Evolutionary conservation across 768 basidiomycete species (phyloP).

Genomic region (Clavaria fumosa): DNA sequence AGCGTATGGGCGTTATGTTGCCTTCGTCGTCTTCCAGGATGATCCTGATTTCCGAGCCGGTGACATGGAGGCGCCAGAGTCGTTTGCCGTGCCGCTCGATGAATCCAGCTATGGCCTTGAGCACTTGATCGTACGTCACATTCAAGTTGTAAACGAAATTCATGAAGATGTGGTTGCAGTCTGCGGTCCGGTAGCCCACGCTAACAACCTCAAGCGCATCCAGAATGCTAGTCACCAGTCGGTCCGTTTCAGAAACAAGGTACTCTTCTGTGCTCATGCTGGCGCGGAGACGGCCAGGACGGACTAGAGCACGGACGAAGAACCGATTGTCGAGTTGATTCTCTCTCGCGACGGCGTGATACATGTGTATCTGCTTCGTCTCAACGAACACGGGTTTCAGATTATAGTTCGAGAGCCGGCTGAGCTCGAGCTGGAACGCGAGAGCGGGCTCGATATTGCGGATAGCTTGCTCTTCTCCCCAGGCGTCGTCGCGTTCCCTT

Average conservation of each 20-base stretch:
- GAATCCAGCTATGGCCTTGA: constrained; percentile 96
- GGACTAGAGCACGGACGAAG: constrained; percentile 93
- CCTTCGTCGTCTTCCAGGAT: constrained; percentile 90
- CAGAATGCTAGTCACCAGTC: constrained; percentile 83
- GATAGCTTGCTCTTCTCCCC: constrained; percentile 92
- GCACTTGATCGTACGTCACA: constrained; percentile 91
- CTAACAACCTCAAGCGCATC: constrained; percentile 92
- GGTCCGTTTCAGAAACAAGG: constrained; percentile 95
- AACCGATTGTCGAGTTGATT: constrained; percentile 97
- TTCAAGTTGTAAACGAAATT: constrained; percentile 97
- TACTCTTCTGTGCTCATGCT: constrained; percentile 94
- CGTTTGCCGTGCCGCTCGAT: constrained; percentile 98
- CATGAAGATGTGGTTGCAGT: constrained; percentile 98
- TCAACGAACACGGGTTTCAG: constrained; percentile 93
- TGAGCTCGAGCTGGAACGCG: constrained; percentile 94
- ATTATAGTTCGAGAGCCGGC: constrained; percentile 92
- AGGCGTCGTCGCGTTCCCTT: constrained; percentile 52
- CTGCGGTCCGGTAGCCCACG: constrained; percentile 79
- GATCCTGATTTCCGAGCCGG: constrained; percentile 93
- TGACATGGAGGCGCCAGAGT: constrained; percentile 95
- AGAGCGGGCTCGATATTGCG: constrained; percentile 97
- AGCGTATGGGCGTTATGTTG: constrained; percentile 89
- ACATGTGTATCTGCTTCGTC: constrained; percentile 95
- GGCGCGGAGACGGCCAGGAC: constrained; percentile 86
- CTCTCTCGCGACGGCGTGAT: constrained; percentile 88